Base-by-base conservation (phyloP, 1,139 yeast genomes). In the Magnusiomyces ingens region DNA sequence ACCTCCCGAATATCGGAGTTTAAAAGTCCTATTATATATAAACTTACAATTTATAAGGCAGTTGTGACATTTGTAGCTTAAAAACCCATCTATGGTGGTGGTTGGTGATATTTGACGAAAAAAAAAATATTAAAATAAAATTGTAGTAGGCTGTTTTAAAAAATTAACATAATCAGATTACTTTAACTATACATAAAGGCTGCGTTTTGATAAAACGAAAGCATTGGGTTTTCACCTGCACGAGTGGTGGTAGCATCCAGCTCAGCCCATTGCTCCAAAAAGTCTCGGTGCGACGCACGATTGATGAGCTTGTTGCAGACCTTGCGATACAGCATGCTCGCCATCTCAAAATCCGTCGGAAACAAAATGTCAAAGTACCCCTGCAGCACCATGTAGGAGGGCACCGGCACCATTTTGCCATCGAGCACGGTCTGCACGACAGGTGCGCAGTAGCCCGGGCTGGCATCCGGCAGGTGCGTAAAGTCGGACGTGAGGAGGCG, bases 281-380 rank as follows among this genome's bases (percentile, higher is more conserved):
- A 88, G 12, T 81, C 85, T 10, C 74, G 70, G 67, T 88, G 95
- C 42, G 81, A 69, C 48, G 79, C 75, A 0, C 81, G 78, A 53
- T 71, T 70, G 11, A 85, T 76, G 1, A 76, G 68, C 60, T 80
- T 84, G 0, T 89, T 90, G 13, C 85, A 80, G 6, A 86, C 79
- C 58, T 79, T 79, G 32, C 74, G 72, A 64, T 89, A 89, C 57
- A 88, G 58, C 53, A 81, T 83, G 48, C 81, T 75, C 2, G 85
- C 81, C 15, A 81, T 69, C 8, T 73, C 72, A 66, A 89, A 89
- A 63, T 88, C 86, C 0, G 96, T 88, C 5, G 95, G 88, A 64
- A 88, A 88, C 84, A 87, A 81, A 51, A 89, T 88, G 67, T 88
- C 95, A 66, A 87, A 88, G 62, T 77, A 85, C 0, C 96, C 96